Percentiles rank a stretch among this genome's conserved stretches.
Evolutionary conservation across 1,284 basidiomycete genomes (phyloP).

Genomic region (Tremellales sp.): DNA sequence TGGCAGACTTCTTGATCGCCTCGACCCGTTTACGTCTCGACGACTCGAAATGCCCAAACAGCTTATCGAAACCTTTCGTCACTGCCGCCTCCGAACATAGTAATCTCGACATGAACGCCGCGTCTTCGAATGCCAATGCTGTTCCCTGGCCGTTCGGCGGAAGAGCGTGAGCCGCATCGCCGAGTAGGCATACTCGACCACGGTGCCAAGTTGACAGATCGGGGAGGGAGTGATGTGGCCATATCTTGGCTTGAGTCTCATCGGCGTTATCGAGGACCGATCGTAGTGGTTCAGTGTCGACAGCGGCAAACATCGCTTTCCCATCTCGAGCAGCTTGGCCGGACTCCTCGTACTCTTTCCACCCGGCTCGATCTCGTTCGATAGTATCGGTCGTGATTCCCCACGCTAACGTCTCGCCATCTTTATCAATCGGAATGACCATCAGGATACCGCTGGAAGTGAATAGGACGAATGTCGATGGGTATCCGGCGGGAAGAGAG

Average conservation of each 20-base stretch:
- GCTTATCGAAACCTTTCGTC: background rate
- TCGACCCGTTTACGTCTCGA: constrained; percentile 16
- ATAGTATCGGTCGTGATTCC: constrained; percentile 8
- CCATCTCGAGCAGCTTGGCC: constrained; percentile 15
- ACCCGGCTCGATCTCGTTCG: constrained; percentile 16
- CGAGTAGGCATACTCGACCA: constrained; percentile 11
- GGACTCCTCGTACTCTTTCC: constrained; percentile 19
- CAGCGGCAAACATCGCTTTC: constrained; percentile 10
- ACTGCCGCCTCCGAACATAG: constrained; percentile 2
- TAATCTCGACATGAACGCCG: constrained; percentile 16
- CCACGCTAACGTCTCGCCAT: constrained; percentile 19
- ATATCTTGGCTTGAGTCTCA: constrained; percentile 9
- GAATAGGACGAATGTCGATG: too few species aligned
- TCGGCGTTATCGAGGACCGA: constrained; percentile 15
- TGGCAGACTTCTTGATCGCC: constrained; percentile 2
- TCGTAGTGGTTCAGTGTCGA: constrained; percentile 14
- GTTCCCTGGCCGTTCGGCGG: constrained; percentile 24
- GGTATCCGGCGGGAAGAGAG: constrained; percentile 19
- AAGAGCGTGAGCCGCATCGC: constrained; percentile 24
- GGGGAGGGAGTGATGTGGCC: constrained; percentile 22
- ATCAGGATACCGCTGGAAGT: constrained; percentile 23
- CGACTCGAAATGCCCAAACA: constrained; percentile 18
- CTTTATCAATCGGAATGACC: constrained; percentile 20
- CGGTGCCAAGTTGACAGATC: constrained; percentile 21
- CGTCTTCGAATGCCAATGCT: constrained; percentile 27